Percentiles rank a stretch among this genome's conserved stretches.
These are phyloP conservation scores for Periglandula ipomoeae DNA, from an alignment of 2,329 filamentous ascomycete genomes.

Conservation along the genomic window DNA sequence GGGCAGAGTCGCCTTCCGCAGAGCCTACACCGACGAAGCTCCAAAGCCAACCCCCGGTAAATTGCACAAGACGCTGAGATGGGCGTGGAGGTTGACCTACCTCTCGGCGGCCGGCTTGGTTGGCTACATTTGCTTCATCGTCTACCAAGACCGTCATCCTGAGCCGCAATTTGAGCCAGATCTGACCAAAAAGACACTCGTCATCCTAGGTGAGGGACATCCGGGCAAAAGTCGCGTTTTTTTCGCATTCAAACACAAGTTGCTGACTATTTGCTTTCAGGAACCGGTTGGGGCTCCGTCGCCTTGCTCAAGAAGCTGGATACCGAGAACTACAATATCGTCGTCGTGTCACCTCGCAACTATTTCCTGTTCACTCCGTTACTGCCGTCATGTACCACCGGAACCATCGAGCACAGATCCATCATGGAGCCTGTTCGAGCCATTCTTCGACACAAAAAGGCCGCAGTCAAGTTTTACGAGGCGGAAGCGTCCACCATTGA, in stretches of 20 bases:
- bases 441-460: conserved; percentile 91
- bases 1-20: conserved; percentile 31
- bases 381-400: conserved; percentile 93
- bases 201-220: conserved; percentile 69
- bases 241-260: not conserved
- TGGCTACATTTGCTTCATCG: conserved; percentile 66
- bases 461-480: conserved; percentile 93
- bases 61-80: conserved; percentile 62
- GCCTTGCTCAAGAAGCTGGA: conserved; percentile 97
- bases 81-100: conserved; percentile 76
- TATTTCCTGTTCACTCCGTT: conserved; percentile 99
- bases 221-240: not conserved
- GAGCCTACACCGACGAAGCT: conserved; percentile 42
- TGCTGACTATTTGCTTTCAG: conserved; percentile 36
- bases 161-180: conserved; percentile 70
- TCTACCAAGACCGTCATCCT: conserved; percentile 77
- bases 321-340: conserved; percentile 97
- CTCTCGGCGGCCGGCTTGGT: conserved; percentile 61
- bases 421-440: conserved; percentile 99
- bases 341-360: conserved; percentile 96
- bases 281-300: conserved; percentile 91
- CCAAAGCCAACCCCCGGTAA: conserved; percentile 44
- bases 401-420: conserved; percentile 95
- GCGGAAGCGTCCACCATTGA: conserved; percentile 95
- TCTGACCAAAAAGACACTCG: conserved; percentile 90